Base-by-base conservation (phyloP, 2,329 filamentous ascomycete species). In the Penicillium sp. region DNA sequence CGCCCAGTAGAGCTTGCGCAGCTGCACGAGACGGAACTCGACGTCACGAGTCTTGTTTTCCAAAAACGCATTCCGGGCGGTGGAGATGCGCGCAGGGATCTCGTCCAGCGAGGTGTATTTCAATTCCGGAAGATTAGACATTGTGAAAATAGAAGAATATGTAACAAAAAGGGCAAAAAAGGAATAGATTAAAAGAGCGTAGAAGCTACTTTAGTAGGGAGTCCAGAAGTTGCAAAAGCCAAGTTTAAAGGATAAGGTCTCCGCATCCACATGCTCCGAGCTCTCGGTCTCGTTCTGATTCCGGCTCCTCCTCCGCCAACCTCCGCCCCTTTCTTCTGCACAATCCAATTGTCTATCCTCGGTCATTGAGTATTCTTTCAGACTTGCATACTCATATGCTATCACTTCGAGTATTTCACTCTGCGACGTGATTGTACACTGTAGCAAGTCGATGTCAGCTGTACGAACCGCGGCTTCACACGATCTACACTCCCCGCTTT, bases 1-100 rank as follows among this genome's bases (percentile, higher is more conserved):
- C 79, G 84, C 92, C 94, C 94, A 97, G 80, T 96, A 97, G 53
- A 97, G 86, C 82, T 92, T 93, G 65, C 92, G 89, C 57, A 99
- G 85, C 81, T 97, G 94, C 51, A 85, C 81, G 59, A 92, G 80
- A 60, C 94, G 87, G 78, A 89, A 97, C 67, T 90, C 83, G 57
- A 97, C 71, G 51, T 90, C 83, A 70, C 91, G 91, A 42, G 92
- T 97, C 77, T 88, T 89, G 72, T 92, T 87, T 16, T 89, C 83
- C 64, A 83, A 81, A 76, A 91, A 97, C n/a, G 87, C 86, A 48
- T 80, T 76, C 68, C 86, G 86, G 42, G 89, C 77, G 6, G 77
- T 82, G 53, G 83, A 79, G 68, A 86, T 83, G 40, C 83, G 82
- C 56, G 72, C 71, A 13, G 85, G 75, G 71, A 96, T 91, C 40